These are phyloP conservation scores for Bruguiera parviflora DNA, from an alignment of 345 rosid species.

Conservation along the genomic window DNA sequence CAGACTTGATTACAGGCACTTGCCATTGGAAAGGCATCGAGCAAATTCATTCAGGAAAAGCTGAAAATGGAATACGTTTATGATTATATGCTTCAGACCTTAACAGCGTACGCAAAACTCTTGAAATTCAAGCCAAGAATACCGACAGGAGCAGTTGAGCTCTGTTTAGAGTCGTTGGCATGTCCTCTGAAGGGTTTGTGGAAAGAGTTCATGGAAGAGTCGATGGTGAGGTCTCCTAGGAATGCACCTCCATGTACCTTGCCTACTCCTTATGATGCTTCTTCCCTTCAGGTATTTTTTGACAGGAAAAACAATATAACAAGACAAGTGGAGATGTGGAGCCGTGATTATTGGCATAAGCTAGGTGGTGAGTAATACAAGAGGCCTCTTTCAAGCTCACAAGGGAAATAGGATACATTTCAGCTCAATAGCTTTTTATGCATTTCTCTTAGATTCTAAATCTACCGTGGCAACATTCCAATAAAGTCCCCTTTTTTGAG, in stretches of 20 bases:
- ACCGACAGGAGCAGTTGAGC: constrained; percentile 46
- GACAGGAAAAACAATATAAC: constrained; percentile 35
- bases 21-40: constrained; percentile 54
- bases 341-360: constrained; percentile 34
- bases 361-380: background rate
- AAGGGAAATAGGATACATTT: background rate
- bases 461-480: background rate
- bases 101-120: constrained; percentile 63
- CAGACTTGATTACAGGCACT: constrained; percentile 36
- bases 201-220: constrained; percentile 54
- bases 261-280: constrained; percentile 42
- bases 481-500: constrained; percentile 26
- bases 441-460: too few relatives aligned
- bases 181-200: constrained; percentile 33
- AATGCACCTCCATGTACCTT: constrained; percentile 46
- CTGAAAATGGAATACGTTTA: constrained; percentile 59
- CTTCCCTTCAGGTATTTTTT: constrained; percentile 30
- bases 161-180: constrained; percentile 48
- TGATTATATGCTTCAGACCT: constrained; percentile 67
- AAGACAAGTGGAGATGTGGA: constrained; percentile 56
- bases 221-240: constrained; percentile 52
- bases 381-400: background rate
- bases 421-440: background rate
- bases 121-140: constrained; percentile 55
- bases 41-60: constrained; percentile 47